Evolutionary conservation across 1,139 yeast species (phyloP), one percentile per base, ranked within the genome.

Genomic region (Protomyces inouyei): DNA sequence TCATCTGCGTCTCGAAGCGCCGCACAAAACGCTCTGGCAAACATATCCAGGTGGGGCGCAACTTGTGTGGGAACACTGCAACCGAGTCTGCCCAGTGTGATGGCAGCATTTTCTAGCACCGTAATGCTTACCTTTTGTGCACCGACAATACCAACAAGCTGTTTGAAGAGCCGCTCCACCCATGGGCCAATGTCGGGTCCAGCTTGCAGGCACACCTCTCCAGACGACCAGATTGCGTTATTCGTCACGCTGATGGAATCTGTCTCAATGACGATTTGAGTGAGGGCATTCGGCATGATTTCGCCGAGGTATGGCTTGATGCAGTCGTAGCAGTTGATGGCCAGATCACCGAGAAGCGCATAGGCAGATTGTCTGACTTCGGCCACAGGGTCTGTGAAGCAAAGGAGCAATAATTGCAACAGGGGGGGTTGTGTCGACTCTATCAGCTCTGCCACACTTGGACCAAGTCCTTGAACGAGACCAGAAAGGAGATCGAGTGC

Each of bases 321-420:
- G n/a, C 83, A 76, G 55, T 80, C 85, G 71, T 83, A 76, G n/a
- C 85, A 78, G 73, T 76, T 80, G 66, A 86, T 88, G 48, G 87
- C 88, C 77, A 87, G 81, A 74, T 93, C 98, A 48, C 98, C 98
- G 36, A 93, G 75, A 56, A 93, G 77, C 0, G 98, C 98, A 77
- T 86, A 91, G 0, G 95, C 89, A 65, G 92, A 85, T 76, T 93
- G 98, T 69, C 98, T 83, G 32, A 93, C 97, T 73, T 93, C 98
- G 69, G 85, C 85, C 40, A 81, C 82, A 25, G 84, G 82, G 73
- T 91, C 97, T 68, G 86, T 87, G 69, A 91, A 80, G 73, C 96
- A 88, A 60, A 83, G 80, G 55, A 87, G 72, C 66, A 93, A 73
- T 67, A 92, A 76, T 54, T 83, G 85, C 78, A 88, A 80, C 67